These are phyloP conservation scores for Capsella rubella DNA, from an alignment of 441 rosid genomes.

Conservation along the genomic window DNA sequence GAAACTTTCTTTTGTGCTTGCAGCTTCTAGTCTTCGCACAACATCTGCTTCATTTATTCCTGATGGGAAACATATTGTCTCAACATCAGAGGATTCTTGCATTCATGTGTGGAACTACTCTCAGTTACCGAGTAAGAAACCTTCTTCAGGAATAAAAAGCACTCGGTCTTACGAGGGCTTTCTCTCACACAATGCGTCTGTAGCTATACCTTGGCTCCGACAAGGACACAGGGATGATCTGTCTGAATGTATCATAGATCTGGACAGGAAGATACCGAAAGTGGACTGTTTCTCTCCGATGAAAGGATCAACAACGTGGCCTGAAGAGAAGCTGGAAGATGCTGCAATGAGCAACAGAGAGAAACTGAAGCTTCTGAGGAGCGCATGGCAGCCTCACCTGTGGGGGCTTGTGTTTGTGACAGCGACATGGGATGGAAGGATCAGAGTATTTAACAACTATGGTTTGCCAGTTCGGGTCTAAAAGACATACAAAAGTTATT, in stretches of 20 bases:
- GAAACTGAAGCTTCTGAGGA: conserved; percentile 53
- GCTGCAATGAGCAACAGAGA: conserved; percentile 43
- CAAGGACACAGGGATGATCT: conserved; percentile 15
- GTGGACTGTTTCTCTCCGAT: conserved; percentile 49
- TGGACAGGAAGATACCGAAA: conserved; percentile 14
- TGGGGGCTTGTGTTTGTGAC: conserved; percentile 72
- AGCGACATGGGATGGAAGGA: conserved; percentile 67
- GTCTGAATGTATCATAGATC: conserved; percentile 11
- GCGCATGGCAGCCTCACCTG: conserved; percentile 58
- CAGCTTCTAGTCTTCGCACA: conserved; percentile 54
- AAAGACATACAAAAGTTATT: background rate
- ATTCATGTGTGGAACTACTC: conserved; percentile 59
- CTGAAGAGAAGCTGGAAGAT: conserved; percentile 61
- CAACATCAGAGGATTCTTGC: conserved; percentile 59
- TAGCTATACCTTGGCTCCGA: conserved; percentile 66
- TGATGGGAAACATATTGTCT: conserved; percentile 63
- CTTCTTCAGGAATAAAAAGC: conserved; percentile 44
- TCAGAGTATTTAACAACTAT: conserved; percentile 59
- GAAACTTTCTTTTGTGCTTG: background rate
- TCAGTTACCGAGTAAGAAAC: conserved; percentile 37
- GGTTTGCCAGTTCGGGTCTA: conserved; percentile 60
- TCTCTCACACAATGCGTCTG: conserved; percentile 52
- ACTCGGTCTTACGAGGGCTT: conserved; percentile 61
- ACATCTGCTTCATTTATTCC: conserved; percentile 56
- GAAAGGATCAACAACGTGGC: conserved; percentile 69